A percentile compares a stretch with the other conserved stretches of the same genome.
These are phyloP conservation scores for Alloascoidea hylecoeti DNA, from an alignment of 805 yeast genomes.

Conservation along the genomic window DNA sequence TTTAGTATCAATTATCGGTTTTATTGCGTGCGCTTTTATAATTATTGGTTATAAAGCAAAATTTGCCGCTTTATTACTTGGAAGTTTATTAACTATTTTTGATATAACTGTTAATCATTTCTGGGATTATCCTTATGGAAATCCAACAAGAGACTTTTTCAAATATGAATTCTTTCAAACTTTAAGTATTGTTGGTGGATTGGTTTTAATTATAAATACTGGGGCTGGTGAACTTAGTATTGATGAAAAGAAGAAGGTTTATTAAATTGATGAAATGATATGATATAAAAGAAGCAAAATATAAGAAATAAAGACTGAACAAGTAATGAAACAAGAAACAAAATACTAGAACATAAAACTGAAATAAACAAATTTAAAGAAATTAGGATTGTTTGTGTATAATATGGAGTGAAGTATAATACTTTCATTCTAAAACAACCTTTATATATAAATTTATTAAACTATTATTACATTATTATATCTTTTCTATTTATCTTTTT, in stretches of 20 bases:
- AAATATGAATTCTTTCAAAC: conserved; percentile 94
- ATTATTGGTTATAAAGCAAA: conserved; percentile 90
- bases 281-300: too few relatives aligned
- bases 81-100: conserved; percentile 58
- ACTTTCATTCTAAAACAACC: too few relatives aligned
- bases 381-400: too few relatives aligned
- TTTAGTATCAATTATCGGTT: conserved; percentile 54
- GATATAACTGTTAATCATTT: conserved; percentile 75
- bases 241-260: conserved; percentile 92
- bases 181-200: conserved; percentile 87
- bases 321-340: too few relatives aligned
- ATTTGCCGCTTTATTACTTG: conserved; percentile 58
- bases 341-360: too few relatives aligned
- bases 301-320: too few relatives aligned
- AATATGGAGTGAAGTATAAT: too few relatives aligned
- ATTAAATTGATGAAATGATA: too few relatives aligned
- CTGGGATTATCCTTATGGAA: conserved; percentile 64
- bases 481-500: too few relatives aligned
- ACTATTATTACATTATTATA: too few relatives aligned
- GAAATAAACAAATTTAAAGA: too few relatives aligned
- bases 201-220: conserved; percentile 77
- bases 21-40: conserved; percentile 58
- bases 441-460: too few relatives aligned
- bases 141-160: conserved; percentile 74
- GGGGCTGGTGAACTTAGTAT: conserved; percentile 93